Evolutionary conservation across 805 yeast genomes (phyloP).

Genomic region (Starmerella ratchasimensis): DNA sequence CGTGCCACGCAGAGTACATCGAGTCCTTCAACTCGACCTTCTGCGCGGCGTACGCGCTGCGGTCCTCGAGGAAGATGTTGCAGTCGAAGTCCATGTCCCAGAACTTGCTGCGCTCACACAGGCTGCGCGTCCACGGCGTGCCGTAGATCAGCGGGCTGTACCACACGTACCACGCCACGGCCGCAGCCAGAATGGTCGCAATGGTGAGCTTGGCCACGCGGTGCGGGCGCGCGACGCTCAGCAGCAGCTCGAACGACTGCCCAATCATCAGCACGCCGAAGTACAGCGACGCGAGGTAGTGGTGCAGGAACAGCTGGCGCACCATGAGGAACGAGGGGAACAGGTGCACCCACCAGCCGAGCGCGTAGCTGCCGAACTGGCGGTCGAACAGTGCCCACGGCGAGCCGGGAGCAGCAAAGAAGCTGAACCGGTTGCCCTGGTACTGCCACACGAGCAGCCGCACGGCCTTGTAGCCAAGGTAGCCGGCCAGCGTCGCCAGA

Average conservation of each 20-base stretch:
- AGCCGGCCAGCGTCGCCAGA: constrained; percentile 24
- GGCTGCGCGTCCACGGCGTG: constrained; percentile 56
- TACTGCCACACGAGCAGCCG: constrained; percentile 31
- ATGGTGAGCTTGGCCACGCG: constrained; percentile 29
- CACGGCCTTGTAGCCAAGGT: constrained; percentile 21
- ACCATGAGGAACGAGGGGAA: constrained; percentile 66
- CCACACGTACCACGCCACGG: constrained; percentile 41
- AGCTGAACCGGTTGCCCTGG: constrained; percentile 1
- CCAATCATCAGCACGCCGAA: constrained; percentile 69
- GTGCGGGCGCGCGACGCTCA: constrained; percentile 15
- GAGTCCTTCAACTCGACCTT: constrained; percentile 14
- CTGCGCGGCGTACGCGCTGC: constrained; percentile 21
- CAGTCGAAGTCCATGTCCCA: constrained; percentile 88
- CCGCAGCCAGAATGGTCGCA: constrained; percentile 35
- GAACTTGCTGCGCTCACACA: constrained; percentile 50
- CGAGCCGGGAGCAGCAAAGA: constrained; percentile 14
- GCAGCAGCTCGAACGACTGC: constrained; percentile 34
- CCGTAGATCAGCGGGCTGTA: constrained; percentile 72
- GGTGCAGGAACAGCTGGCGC: constrained; percentile 86
- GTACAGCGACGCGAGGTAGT: constrained; percentile 83
- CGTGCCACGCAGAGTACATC: constrained; percentile 14
- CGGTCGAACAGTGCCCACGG: constrained; percentile 25
- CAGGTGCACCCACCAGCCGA: constrained; percentile 48
- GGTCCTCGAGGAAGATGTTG: constrained; percentile 32
- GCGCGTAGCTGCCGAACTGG: constrained; percentile 31